phyloP scores from a whole-genome alignment of 116 monocot genomes.

The Phalaenopsis hybrid region DNA sequence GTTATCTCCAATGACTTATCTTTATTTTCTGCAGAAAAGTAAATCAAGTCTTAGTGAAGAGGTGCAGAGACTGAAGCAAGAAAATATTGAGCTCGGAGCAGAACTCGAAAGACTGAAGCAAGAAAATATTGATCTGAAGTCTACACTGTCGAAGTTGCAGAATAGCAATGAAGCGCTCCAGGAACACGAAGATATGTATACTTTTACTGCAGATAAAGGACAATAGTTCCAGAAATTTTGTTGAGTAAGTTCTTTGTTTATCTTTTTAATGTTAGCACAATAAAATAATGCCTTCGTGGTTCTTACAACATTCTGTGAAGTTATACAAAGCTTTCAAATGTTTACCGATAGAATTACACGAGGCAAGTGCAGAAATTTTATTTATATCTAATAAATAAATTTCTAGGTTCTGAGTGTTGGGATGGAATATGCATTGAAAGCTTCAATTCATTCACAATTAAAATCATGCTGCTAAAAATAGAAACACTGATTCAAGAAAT shows the following conservation, averaged over 20 bases:
- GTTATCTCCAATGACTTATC: background rate
- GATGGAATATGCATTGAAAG: no score
- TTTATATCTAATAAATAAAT: background rate
- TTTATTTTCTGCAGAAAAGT: constrained; percentile 20
- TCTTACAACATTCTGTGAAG: no score
- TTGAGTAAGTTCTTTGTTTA: background rate
- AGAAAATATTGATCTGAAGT: constrained; percentile 28
- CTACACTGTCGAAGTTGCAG: constrained; percentile 10
- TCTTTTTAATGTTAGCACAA: no score
- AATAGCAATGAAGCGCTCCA: background rate
- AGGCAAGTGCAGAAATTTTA: background rate
- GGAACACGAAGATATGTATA: no score
- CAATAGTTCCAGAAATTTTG: background rate
- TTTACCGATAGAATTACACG: background rate
- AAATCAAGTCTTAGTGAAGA: constrained; percentile 15
- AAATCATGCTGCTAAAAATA: no score
- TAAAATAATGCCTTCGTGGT: no score
- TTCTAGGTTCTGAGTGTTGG: no score
- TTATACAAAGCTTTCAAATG: background rate
- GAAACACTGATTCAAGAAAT: no score
- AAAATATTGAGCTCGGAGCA: constrained; percentile 29
- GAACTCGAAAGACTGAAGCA: constrained; percentile 23
- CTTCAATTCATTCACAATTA: no score
- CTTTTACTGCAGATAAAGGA: no score
- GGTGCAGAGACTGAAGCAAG: constrained; percentile 19